Conservation (phyloP, 495 filamentous ascomycete genomes). For the Podospora didyma region DNA sequence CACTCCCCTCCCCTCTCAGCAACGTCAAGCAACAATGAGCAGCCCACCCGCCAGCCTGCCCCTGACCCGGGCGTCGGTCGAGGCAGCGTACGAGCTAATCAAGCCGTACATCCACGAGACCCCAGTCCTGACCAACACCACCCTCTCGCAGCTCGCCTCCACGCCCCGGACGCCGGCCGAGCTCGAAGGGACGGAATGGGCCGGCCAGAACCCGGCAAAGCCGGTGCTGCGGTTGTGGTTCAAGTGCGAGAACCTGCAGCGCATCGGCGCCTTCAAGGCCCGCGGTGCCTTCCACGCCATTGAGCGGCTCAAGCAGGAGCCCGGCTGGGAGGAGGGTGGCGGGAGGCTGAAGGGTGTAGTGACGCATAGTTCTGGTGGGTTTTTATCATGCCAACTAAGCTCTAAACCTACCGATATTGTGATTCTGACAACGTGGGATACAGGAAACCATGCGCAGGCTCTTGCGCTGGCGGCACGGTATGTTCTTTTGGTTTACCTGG, state of each 20-base stretch:
- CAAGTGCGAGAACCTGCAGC: conserved; percentile 95
- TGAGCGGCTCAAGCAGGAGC: conserved; percentile 60
- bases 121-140: conserved; percentile 72
- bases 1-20: not conserved
- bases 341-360: conserved; percentile 65
- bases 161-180: conserved; percentile 50
- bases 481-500: not conserved
- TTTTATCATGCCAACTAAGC: no score
- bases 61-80: conserved; percentile 65
- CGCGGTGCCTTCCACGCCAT: conserved; percentile 89
- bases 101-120: conserved; percentile 75
- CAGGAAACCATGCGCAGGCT: conserved; percentile 92
- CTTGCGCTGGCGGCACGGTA: conserved; percentile 75
- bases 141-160: conserved; percentile 43
- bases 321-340: conserved; percentile 51
- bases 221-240: conserved; percentile 79
- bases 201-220: conserved; percentile 52
- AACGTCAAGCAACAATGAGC: conserved; percentile 39
- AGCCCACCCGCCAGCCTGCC: conserved; percentile 48
- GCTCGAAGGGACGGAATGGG: conserved; percentile 54
- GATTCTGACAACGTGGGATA: no score
- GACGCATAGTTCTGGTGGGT: conserved; percentile 87
- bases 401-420: not conserved
- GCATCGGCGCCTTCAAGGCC: conserved; percentile 89
- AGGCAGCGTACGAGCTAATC: conserved; percentile 68